These are phyloP conservation scores for Diversispora eburnea DNA, from an alignment of 192 early-diverging fungal species.

Conservation along the genomic window DNA sequence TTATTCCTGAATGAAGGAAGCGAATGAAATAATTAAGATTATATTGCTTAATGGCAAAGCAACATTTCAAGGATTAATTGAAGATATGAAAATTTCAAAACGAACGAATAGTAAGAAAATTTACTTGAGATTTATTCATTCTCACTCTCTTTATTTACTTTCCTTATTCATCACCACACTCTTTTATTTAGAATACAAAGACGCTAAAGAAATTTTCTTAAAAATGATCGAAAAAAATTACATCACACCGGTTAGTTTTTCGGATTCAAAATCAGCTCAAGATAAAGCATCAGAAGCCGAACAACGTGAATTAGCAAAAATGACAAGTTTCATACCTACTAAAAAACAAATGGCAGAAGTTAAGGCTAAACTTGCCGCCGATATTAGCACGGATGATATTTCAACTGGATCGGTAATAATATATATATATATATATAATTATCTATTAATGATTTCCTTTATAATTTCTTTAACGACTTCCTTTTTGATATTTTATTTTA, in stretches of 20 bases:
- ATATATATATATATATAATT: not conserved
- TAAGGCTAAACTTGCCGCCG: conserved; percentile 43
- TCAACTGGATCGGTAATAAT: not conserved
- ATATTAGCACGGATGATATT: conserved; percentile 46
- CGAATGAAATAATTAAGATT: conserved; percentile 16
- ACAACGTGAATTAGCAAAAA: conserved; percentile 48
- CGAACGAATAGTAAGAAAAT: conserved; percentile 9
- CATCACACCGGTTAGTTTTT: conserved; percentile 53
- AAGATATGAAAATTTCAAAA: conserved; percentile 24
- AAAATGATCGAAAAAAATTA: conserved; percentile 61
- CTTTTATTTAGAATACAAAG: conserved; percentile 18
- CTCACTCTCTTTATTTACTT: not conserved
- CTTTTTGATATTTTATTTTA: not conserved
- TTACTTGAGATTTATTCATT: conserved; percentile 13
- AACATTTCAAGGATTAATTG: conserved; percentile 27
- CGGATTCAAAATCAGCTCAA: conserved; percentile 55
- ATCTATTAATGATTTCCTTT: too few relatives aligned
- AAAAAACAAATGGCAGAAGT: conserved; percentile 59
- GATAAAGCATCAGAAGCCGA: conserved; percentile 65
- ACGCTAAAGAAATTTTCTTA: conserved; percentile 37
- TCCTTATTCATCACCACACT: not conserved
- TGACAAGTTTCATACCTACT: conserved; percentile 53
- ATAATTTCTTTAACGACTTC: not conserved
- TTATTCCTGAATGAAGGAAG: not conserved
- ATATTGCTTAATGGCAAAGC: conserved; percentile 33